Evolutionary conservation across 495 filamentous ascomycete species (phyloP).

Genomic region (Podospora bellae-mahoneyi): DNA sequence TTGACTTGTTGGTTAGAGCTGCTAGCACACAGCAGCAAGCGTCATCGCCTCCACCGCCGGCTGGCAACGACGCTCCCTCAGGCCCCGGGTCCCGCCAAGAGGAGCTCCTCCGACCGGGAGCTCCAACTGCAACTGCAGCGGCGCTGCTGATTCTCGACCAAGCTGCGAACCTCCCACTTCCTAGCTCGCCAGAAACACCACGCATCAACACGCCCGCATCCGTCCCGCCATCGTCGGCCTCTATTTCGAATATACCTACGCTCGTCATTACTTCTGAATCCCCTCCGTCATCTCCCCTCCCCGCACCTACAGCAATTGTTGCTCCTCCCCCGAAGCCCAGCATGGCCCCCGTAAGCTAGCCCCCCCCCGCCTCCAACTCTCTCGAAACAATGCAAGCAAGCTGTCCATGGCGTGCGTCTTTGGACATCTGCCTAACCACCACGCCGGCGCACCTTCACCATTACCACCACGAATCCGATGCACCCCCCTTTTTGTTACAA

Average conservation of each 20-base stretch:
- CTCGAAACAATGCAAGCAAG: not conserved
- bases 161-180: conserved; percentile 41
- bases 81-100: conserved; percentile 13
- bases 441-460: not conserved
- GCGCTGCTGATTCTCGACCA: conserved; percentile 20
- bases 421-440: not conserved
- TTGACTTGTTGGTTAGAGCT: conserved; percentile 61
- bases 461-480: not conserved
- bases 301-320: conserved; percentile 34
- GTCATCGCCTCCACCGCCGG: conserved; percentile 31
- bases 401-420: conserved; percentile 6
- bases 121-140: not conserved
- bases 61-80: conserved; percentile 19
- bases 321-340: conserved; percentile 35
- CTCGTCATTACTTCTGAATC: conserved; percentile 26
- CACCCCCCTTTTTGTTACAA: not conserved
- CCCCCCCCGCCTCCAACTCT: conserved; percentile 9
- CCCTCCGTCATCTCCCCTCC: conserved; percentile 27
- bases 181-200: conserved; percentile 41
- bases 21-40: conserved; percentile 23
- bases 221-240: conserved; percentile 25
- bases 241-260: conserved; percentile 20
- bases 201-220: conserved; percentile 27
- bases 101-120: conserved; percentile 15
- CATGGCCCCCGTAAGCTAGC: conserved; percentile 59